Conservation (phyloP, 257 asterid species). For the Nicotiana knightiana region DNA sequence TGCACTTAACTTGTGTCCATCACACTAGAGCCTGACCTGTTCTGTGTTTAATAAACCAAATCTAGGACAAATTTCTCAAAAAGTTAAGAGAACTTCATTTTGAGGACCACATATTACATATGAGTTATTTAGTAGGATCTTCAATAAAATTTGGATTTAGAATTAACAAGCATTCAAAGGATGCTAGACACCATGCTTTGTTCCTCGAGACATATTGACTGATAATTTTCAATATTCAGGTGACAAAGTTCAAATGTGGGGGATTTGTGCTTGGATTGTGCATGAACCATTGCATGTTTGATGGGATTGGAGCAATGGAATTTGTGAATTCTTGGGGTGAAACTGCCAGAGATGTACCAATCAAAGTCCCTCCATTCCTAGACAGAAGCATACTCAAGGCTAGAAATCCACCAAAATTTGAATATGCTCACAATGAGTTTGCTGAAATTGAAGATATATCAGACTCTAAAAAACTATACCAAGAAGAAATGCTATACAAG, state of each 20-base stretch:
- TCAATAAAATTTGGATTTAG: neutral
- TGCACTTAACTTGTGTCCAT: neutral
- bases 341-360: slow-evolving; percentile 51
- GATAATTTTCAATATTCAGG: slow-evolving; percentile 24
- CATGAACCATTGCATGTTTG: slow-evolving; percentile 91
- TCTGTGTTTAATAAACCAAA: neutral
- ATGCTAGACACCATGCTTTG: neutral
- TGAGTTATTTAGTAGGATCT: neutral
- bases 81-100: neutral
- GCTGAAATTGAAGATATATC: slow-evolving; percentile 66
- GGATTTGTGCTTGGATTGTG: slow-evolving; percentile 84
- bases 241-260: slow-evolving; percentile 85
- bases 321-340: slow-evolving; percentile 86
- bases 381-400: slow-evolving; percentile 68
- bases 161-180: neutral
- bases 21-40: neutral
- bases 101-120: neutral
- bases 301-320: slow-evolving; percentile 89
- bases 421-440: slow-evolving; percentile 72
- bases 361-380: slow-evolving; percentile 59
- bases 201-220: neutral
- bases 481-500: slow-evolving; percentile 57
- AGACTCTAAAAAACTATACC: slow-evolving; percentile 45
- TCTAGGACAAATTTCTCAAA: neutral
- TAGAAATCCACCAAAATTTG: slow-evolving; percentile 54